phyloP scores from a whole-genome alignment of 306 rosid species.

The Inga oerstediana region DNA sequence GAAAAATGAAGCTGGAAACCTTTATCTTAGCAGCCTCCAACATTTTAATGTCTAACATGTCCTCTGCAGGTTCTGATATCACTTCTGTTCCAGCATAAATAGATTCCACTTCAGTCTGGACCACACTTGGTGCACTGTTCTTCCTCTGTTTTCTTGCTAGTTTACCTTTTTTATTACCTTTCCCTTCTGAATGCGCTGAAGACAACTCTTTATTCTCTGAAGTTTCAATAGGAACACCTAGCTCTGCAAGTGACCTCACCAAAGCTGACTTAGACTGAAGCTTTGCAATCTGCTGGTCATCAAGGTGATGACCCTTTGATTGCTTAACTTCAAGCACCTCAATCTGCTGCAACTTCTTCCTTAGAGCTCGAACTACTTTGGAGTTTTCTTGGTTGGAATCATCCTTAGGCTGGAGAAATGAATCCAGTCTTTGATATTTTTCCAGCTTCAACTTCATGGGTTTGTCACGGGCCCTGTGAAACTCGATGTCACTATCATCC shows the following conservation, averaged over 20 bases:
- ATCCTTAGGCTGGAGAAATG: constrained; percentile 70
- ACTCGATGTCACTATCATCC: constrained; percentile 69
- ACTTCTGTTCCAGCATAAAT: constrained; percentile 43
- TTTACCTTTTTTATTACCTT: constrained; percentile 63
- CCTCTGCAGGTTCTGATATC: constrained; percentile 47
- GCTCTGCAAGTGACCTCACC: constrained; percentile 77
- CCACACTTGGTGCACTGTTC: constrained; percentile 46
- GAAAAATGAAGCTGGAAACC: constrained; percentile 43
- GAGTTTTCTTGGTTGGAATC: constrained; percentile 48
- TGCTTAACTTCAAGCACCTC: constrained; percentile 91
- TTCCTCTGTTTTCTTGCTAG: constrained; percentile 64
- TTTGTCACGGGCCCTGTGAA: constrained; percentile 52
- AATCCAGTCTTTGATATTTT: constrained; percentile 49
- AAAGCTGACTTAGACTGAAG: constrained; percentile 63
- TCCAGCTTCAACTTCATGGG: constrained; percentile 50
- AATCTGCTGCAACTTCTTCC: constrained; percentile 97
- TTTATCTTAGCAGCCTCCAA: constrained; percentile 42
- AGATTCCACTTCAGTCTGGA: constrained; percentile 47
- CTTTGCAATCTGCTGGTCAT: constrained; percentile 89
- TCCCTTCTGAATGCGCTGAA: constrained; percentile 56
- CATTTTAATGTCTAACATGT: constrained; percentile 47
- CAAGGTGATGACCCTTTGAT: constrained; percentile 70
- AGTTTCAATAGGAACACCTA: constrained; percentile 64
- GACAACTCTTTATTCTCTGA: constrained; percentile 47
- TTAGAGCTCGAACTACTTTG: constrained; percentile 71